Evolutionary conservation across 768 basidiomycete species (phyloP), one percentile per base, ranked within the genome.

Genomic region (Melanogaster broomeanus): DNA sequence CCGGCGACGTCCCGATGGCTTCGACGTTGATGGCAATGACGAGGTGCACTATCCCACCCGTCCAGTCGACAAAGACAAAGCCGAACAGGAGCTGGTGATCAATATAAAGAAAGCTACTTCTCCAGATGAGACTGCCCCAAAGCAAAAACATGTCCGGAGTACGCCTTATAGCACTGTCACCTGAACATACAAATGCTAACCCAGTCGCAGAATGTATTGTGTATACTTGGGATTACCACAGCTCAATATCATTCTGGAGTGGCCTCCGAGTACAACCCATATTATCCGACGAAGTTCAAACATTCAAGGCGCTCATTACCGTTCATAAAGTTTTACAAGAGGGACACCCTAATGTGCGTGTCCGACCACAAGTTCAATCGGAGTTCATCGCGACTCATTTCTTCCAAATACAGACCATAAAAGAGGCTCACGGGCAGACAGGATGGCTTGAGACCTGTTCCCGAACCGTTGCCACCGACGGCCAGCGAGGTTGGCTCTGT

Each of bases 71-170:
- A 98, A 92, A 77, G 97, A 98, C 65, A 97, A 94, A 77, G 94
- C 93, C 41, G 97, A 99, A 68, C 81, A 87, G 48, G 97, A 98
- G 69, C 83, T 99, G 16, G 85, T 87, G 16, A 79, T 95, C 30
- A 94, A 96, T 66, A 95, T 99, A 71, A 99, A 99, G 81, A 99
- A 99, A 69, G 97, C 97, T 4, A 98, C 95, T 6, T 93, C 83
- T 64, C 77, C 93, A 37, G 97, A 99, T 45, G 97, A 98, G 75
- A 83, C 85, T 25, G 96, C 97, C 5, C 97, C 97, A 8, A 99
- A 99, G 72, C 95, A 98, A 80, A 99, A 99, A 68, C 97, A 99
- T 67, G 97, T 99, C 62, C 84, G 97, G 68, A 98, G 96, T 98
- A 73, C 68, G 88, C 78, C 38, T 47, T 41, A 37, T 40, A 53